Evolutionary conservation across 139 green algal species (phyloP).

Genomic region (Chlorella sp.): DNA sequence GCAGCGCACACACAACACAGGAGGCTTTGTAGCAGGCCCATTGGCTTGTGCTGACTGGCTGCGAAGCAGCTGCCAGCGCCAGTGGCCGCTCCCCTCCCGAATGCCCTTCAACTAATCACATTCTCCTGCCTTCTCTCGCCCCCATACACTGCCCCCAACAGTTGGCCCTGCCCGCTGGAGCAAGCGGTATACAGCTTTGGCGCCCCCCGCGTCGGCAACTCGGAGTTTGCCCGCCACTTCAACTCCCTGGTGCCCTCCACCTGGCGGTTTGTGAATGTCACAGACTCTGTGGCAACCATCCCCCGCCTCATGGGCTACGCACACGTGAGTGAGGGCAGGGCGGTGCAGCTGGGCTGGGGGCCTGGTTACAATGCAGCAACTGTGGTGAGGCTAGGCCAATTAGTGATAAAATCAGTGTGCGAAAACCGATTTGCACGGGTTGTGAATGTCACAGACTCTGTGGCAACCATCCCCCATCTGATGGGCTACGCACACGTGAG

Average conservation of each 20-base stretch:
- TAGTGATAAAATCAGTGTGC: too few species aligned
- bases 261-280: slow-evolving; percentile 78
- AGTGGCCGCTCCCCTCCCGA: too few species aligned
- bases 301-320: slow-evolving; percentile 57
- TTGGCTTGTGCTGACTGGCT: background rate
- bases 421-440: too few species aligned
- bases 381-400: too few species aligned
- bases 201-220: slow-evolving; percentile 80
- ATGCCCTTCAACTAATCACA: too few species aligned
- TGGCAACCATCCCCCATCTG: slow-evolving; percentile 71
- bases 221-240: slow-evolving; percentile 50
- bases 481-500: slow-evolving; percentile 1
- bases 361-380: too few species aligned
- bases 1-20: too few species aligned
- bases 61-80: background rate
- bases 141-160: background rate
- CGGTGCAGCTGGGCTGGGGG: too few species aligned
- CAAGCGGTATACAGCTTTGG: slow-evolving; percentile 85
- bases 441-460: slow-evolving; percentile 74
- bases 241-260: slow-evolving; percentile 62
- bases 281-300: slow-evolving; percentile 72
- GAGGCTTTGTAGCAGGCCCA: background rate
- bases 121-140: too few species aligned
- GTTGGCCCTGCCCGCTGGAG: background rate
- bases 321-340: background rate